Percentiles rank a stretch among this genome's conserved stretches.
These are phyloP conservation scores for Fermentozyma sake DNA, from an alignment of 1,139 yeast genomes.

Conservation along the genomic window DNA sequence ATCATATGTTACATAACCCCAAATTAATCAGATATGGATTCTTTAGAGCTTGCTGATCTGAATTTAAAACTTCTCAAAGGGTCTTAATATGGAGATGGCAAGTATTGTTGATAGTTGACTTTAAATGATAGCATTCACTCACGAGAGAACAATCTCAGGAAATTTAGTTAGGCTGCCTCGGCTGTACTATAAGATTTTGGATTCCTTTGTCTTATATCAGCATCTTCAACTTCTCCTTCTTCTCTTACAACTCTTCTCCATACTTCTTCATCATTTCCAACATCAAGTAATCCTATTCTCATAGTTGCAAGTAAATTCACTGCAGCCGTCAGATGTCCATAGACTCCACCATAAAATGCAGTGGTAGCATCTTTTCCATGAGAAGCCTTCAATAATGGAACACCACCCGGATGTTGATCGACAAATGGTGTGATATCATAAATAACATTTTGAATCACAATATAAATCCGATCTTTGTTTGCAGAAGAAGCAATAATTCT, in stretches of 20 bases:
- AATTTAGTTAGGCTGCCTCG: constrained; percentile 38
- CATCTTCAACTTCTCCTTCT: constrained; percentile 33
- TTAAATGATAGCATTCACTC: background rate
- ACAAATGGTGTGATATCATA: constrained; percentile 73
- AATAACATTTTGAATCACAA: constrained; percentile 51
- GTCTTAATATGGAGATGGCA: background rate
- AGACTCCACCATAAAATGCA: constrained; percentile 73
- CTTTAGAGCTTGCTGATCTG: no score
- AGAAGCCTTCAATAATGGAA: constrained; percentile 54
- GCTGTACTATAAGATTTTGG: constrained; percentile 34
- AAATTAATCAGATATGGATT: no score
- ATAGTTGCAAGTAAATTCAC: constrained; percentile 66
- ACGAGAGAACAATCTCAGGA: background rate
- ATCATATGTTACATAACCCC: no score
- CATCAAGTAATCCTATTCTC: constrained; percentile 70
- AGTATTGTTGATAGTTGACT: no score
- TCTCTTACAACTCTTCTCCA: constrained; percentile 57
- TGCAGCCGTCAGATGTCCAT: constrained; percentile 72
- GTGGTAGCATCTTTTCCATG: constrained; percentile 70
- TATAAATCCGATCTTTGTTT: constrained; percentile 36
- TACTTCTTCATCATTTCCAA: constrained; percentile 79
- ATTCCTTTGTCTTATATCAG: constrained; percentile 10
- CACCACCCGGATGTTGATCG: constrained; percentile 72
- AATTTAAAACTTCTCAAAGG: background rate
- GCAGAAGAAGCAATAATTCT: constrained; percentile 31